A percentile compares a stretch with the other conserved stretches of the same genome.
Conservation (phyloP, 192 early-diverging fungal genomes). For the Podila verticillata region DNA sequence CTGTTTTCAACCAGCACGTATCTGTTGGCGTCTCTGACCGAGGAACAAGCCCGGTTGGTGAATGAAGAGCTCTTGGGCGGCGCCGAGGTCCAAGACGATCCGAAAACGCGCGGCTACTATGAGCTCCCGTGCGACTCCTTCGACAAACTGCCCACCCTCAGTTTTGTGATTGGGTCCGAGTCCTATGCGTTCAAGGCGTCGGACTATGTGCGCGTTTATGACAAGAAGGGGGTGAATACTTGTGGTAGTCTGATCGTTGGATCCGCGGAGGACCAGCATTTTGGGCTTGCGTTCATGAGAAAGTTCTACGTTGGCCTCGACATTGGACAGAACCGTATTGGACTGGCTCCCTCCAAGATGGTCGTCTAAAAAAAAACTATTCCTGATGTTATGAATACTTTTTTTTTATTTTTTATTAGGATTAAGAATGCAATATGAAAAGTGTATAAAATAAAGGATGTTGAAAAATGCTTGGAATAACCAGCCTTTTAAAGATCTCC, state of each 20-base stretch:
- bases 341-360: constrained; percentile 54
- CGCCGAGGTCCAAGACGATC: constrained; percentile 84
- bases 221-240: too few species aligned
- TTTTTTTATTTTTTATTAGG: too few species aligned
- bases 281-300: constrained; percentile 83
- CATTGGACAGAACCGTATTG: constrained; percentile 71
- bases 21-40: constrained; percentile 59
- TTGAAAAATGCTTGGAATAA: background rate
- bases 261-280: background rate
- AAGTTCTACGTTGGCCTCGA: constrained; percentile 81
- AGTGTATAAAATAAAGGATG: background rate
- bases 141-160: constrained; percentile 74
- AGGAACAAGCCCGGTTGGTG: constrained; percentile 81
- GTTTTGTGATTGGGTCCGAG: constrained; percentile 79
- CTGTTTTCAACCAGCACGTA: too few species aligned
- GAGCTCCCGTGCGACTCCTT: constrained; percentile 85
- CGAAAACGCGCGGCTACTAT: constrained; percentile 74
- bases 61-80: constrained; percentile 70
- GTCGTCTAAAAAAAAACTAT: background rate
- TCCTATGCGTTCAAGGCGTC: constrained; percentile 70
- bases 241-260: too few species aligned
- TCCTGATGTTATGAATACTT: too few species aligned
- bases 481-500: background rate
- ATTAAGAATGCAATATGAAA: too few species aligned
- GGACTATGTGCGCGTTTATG: constrained; percentile 44